phyloP scores from a whole-genome alignment of 441 rosid genomes.

The Pelargonium australe region DNA sequence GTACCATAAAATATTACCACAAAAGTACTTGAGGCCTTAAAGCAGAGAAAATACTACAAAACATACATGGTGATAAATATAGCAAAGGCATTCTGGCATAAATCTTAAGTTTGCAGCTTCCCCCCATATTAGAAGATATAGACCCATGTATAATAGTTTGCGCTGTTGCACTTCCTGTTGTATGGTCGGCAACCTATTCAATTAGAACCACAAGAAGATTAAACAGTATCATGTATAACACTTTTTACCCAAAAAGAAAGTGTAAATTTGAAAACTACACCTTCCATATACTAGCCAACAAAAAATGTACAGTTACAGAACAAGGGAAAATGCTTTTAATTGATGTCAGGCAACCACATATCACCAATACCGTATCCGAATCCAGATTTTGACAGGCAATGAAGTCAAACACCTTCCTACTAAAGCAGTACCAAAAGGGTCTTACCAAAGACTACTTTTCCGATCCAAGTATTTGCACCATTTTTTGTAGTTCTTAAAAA shows the following conservation, averaged over 20 bases:
- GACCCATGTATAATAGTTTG: constrained; percentile 86
- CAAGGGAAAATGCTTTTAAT: neutral
- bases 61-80: constrained; percentile 94
- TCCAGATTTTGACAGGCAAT: neutral
- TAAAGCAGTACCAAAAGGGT: neutral
- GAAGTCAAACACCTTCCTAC: neutral
- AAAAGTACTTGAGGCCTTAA: too few species aligned
- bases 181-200: constrained; percentile 89
- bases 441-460: constrained; percentile 96
- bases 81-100: constrained; percentile 99
- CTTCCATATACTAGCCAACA: too few species aligned
- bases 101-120: constrained; percentile 98
- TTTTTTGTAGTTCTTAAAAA: constrained; percentile 92
- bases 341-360: neutral
- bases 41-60: neutral
- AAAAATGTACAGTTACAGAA: neutral
- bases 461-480: constrained; percentile 97
- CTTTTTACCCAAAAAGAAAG: neutral
- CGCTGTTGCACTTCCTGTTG: constrained; percentile 99
- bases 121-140: constrained; percentile 97
- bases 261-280: too few species aligned
- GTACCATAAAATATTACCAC: too few species aligned
- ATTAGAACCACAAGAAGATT: constrained; percentile 10
- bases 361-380: neutral
- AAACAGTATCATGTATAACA: too few species aligned